Evolutionary conservation across 805 yeast species (phyloP).

Genomic region (Peterozyma toletana): DNA sequence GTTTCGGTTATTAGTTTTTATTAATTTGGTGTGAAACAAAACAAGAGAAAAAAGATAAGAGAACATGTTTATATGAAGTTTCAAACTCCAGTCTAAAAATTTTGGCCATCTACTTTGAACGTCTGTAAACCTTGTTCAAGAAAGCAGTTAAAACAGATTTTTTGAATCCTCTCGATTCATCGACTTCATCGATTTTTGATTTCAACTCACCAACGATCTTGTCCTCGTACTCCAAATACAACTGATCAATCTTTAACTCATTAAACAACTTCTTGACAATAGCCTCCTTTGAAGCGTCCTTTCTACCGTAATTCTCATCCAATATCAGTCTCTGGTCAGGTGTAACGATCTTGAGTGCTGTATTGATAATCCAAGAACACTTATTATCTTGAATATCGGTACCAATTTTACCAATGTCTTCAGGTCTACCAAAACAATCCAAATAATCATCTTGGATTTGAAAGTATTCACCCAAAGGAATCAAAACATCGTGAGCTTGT

Average conservation of each 20-base stretch:
- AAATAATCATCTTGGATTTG: slow-evolving; percentile 97
- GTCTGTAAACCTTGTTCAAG: slow-evolving; percentile 87
- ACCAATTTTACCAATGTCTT: slow-evolving; percentile 96
- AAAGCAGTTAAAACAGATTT: slow-evolving; percentile 77
- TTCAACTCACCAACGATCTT: slow-evolving; percentile 56
- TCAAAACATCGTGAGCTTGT: slow-evolving; percentile 81
- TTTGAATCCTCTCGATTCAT: slow-evolving; percentile 92
- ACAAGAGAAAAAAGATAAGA: too few relatives aligned
- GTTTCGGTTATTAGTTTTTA: too few relatives aligned
- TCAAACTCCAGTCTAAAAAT: not conserved
- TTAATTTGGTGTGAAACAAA: too few relatives aligned
- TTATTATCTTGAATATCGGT: slow-evolving; percentile 98
- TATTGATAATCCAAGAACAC: slow-evolving; percentile 96
- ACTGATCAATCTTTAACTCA: slow-evolving; percentile 63
- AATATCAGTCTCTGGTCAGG: slow-evolving; percentile 77
- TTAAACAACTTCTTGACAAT: slow-evolving; percentile 65
- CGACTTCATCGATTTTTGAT: slow-evolving; percentile 59
- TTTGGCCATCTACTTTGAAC: slow-evolving; percentile 54
- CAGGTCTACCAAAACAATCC: slow-evolving; percentile 96
- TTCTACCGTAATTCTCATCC: slow-evolving; percentile 87
- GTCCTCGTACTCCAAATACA: slow-evolving; percentile 82
- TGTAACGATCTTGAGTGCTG: slow-evolving; percentile 72
- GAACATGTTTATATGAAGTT: not conserved
- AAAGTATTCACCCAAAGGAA: slow-evolving; percentile 97
- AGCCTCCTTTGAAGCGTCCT: slow-evolving; percentile 61